These are phyloP conservation scores for Populus alba DNA, from an alignment of 345 rosid species.

Conservation along the genomic window DNA sequence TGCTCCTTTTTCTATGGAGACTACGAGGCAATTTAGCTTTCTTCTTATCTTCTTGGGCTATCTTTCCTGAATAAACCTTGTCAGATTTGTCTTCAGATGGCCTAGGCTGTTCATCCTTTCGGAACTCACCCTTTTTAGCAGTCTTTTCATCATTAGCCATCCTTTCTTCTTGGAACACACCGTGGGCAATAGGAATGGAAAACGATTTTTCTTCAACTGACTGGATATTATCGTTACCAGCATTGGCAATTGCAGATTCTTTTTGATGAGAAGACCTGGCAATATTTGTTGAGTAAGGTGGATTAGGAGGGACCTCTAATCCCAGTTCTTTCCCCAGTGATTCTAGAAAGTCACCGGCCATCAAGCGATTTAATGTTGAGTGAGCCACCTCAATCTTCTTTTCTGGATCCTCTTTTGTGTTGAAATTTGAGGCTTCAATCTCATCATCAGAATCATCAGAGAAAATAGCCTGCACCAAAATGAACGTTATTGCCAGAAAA, in stretches of 20 bases:
- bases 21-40: conserved; percentile 33
- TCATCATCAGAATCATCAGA: conserved; percentile 91
- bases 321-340: conserved; percentile 95
- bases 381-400: conserved; percentile 75
- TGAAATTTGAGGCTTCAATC: conserved; percentile 35
- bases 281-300: conserved; percentile 34
- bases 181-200: conserved; percentile 5
- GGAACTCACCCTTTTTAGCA: conserved; percentile 22
- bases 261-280: conserved; percentile 17
- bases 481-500: not conserved
- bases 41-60: conserved; percentile 29
- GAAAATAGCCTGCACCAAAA: conserved; percentile 67
- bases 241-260: conserved; percentile 25
- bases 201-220: conserved; percentile 17
- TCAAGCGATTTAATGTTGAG: conserved; percentile 73
- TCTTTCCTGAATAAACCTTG: conserved; percentile 6
- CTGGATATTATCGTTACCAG: conserved; percentile 19
- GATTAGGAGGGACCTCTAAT: conserved; percentile 81
- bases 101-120: conserved; percentile 15
- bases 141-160: conserved; percentile 9
- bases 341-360: conserved; percentile 92
- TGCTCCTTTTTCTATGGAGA: conserved; percentile 20
- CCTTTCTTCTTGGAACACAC: conserved; percentile 10
- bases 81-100: conserved; percentile 27
- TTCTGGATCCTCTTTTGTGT: conserved; percentile 46